phyloP scores from a whole-genome alignment of 2,329 filamentous ascomycete genomes.

The Teratosphaeria nubilosa region DNA sequence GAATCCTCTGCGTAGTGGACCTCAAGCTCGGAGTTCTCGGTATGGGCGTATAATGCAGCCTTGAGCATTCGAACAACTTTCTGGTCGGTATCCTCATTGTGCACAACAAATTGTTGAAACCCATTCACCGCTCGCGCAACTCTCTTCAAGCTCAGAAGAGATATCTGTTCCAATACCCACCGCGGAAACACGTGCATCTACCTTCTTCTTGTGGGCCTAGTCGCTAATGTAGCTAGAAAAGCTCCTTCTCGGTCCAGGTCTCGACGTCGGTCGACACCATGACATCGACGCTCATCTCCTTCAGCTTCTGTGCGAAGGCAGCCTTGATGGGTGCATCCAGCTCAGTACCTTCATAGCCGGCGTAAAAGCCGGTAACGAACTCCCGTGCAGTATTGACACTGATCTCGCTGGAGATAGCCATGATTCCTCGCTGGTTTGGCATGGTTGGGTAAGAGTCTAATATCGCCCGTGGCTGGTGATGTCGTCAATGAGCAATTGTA shows the following conservation, averaged over 20 bases:
- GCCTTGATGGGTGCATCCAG: slow-evolving; percentile 39
- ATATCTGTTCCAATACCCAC: slow-evolving; percentile 46
- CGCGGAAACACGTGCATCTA: slow-evolving; percentile 45
- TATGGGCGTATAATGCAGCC: slow-evolving; percentile 55
- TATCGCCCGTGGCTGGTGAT: slow-evolving; percentile 52
- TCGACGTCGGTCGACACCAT: slow-evolving; percentile 49
- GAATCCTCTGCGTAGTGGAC: slow-evolving; percentile 43
- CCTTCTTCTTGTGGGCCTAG: slow-evolving; percentile 30
- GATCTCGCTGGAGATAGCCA: slow-evolving; percentile 49
- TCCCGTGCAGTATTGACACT: slow-evolving; percentile 35
- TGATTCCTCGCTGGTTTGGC: slow-evolving; percentile 53
- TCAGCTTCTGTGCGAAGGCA: slow-evolving; percentile 37
- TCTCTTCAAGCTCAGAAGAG: slow-evolving; percentile 48
- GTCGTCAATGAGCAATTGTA: slow-evolving; percentile 53
- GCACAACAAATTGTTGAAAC: slow-evolving; percentile 50
- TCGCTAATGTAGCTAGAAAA: slow-evolving; percentile 42
- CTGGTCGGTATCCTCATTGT: slow-evolving; percentile 55
- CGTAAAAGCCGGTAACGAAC: slow-evolving; percentile 34
- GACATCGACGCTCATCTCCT: slow-evolving; percentile 41
- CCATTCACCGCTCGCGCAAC: slow-evolving; percentile 49
- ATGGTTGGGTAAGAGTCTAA: slow-evolving; percentile 56
- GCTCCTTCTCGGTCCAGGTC: slow-evolving; percentile 38
- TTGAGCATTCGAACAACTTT: slow-evolving; percentile 68
- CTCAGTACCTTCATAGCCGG: slow-evolving; percentile 46
- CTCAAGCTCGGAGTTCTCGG: slow-evolving; percentile 54